Percentiles rank a stretch among this genome's conserved stretches.
These are phyloP conservation scores for Helichrysum umbraculigerum DNA, from an alignment of 129 eudicot species.

Conservation along the genomic window DNA sequence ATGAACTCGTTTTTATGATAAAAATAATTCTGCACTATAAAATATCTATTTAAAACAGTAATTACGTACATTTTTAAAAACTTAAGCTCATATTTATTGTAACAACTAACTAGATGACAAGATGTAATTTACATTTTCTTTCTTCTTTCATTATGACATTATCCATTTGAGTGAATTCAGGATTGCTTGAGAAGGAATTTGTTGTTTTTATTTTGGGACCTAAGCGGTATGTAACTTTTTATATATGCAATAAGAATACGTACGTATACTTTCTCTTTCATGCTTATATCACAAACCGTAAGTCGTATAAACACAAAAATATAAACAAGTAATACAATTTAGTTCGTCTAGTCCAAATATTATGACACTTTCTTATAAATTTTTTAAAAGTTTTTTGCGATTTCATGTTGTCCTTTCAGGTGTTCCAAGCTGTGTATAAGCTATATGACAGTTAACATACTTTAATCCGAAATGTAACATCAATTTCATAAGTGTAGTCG, in stretches of 20 bases:
- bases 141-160: too few species aligned
- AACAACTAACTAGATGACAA: too few species aligned
- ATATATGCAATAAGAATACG: too few species aligned
- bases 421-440: background rate
- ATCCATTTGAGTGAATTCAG: background rate
- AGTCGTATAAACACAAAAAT: background rate
- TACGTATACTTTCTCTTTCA: background rate
- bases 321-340: background rate
- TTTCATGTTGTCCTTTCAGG: background rate
- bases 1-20: too few species aligned
- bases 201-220: background rate
- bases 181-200: slow-evolving; percentile 8
- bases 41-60: too few species aligned
- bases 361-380: background rate
- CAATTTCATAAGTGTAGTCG: background rate
- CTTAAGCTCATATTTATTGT: too few species aligned
- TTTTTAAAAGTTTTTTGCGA: background rate
- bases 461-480: background rate
- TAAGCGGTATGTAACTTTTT: too few species aligned
- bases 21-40: too few species aligned
- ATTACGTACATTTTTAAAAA: too few species aligned
- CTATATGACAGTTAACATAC: background rate
- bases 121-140: too few species aligned
- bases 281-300: background rate
- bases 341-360: background rate